Base-by-base conservation (phyloP, 257 asterid genomes). In the Jacaranda mimosifolia region DNA sequence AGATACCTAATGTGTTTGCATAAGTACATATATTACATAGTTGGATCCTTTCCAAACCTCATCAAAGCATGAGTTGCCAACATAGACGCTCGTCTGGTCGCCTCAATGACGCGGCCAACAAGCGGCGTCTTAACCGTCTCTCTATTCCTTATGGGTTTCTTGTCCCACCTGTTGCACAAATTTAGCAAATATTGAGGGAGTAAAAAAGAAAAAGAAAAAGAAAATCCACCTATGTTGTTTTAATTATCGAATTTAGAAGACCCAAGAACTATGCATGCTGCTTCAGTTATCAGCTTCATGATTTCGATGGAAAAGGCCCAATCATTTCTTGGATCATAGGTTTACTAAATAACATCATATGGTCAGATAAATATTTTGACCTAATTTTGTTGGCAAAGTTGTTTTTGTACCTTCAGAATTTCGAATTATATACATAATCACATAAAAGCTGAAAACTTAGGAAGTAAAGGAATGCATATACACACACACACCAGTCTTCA, bases 1-100 rank as follows among this genome's bases (percentile, higher is more conserved):
- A 26, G 32, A 2, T 26, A 26, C n/a, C 9, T 42, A 42, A 42
- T 5, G 46, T 42, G 46, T 42, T 42, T 42, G 46, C 46, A 9
- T 1, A 42, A 42, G 46, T 42, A 42, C 46, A 5, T 42, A 52
- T 3, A 64, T 65, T 65, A 76, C 69, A 69, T 21, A 46, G 81
- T 56, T 42, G 90, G 91, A 77, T 92, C 96, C 84, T 90, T 94
- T 12, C 96, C 97, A 62, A 88, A 94, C 73, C 96, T 76, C 98
- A 92, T 90, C 55, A 91, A 68, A 74, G 87, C 94, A 87, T 94
- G 98, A 81, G 96, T 88, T 9, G 88, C 88, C 39, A 87, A 18
- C 97, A 94, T 94, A 4, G 97, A 87, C 0, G 86, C 94, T 72
- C 96, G 78, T 49, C 87, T 83, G 32, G 86, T 74, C 19, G 74